These are phyloP conservation scores for Tetrapyrgos nigripes DNA, from an alignment of 1,284 basidiomycete species.

Conservation along the genomic window DNA sequence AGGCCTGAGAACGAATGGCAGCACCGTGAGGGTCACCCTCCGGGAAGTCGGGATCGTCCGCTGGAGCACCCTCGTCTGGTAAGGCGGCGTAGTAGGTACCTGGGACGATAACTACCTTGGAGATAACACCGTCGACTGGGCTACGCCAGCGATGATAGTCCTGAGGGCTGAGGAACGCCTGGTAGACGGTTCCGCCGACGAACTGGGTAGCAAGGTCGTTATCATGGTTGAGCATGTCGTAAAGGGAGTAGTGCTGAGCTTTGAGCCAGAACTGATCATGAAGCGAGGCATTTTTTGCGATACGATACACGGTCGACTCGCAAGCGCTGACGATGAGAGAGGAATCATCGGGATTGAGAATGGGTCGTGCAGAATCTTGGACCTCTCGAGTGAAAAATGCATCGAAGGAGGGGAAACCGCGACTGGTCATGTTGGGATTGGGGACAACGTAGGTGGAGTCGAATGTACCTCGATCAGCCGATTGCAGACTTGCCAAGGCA, in stretches of 20 bases:
- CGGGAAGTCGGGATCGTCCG: constrained; percentile 9
- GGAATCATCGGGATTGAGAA: constrained; percentile 42
- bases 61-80: constrained; percentile 11
- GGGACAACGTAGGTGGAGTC: constrained; percentile 42
- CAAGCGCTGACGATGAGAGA: constrained; percentile 40
- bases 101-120: constrained; percentile 38
- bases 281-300: constrained; percentile 26
- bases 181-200: constrained; percentile 48
- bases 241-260: constrained; percentile 40
- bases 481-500: not conserved
- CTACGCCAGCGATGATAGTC: constrained; percentile 53
- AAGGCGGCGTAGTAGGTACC: constrained; percentile 49
- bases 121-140: constrained; percentile 46
- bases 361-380: constrained; percentile 44
- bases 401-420: constrained; percentile 60
- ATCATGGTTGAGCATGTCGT: constrained; percentile 24
- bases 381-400: constrained; percentile 59
- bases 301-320: constrained; percentile 42
- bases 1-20: constrained; percentile 34
- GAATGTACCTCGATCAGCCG: constrained; percentile 21
- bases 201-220: constrained; percentile 22
- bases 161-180: constrained; percentile 47
- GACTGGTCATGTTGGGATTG: constrained; percentile 41
- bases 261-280: constrained; percentile 40
- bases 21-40: constrained; percentile 1